These are phyloP conservation scores for Salvia rosmarinus DNA, from an alignment of 257 asterid species.

Conservation along the genomic window DNA sequence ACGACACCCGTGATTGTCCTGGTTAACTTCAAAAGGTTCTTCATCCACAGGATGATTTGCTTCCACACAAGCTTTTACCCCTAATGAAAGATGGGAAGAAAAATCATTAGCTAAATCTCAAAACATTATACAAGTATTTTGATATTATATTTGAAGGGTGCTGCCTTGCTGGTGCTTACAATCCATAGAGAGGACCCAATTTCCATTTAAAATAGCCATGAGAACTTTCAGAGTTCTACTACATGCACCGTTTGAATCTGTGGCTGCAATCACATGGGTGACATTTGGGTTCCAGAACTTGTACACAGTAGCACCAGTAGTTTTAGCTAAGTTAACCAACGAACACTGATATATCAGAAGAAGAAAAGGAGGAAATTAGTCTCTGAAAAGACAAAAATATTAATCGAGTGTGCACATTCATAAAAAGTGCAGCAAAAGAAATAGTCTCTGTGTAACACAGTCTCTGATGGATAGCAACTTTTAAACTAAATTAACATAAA, in stretches of 20 bases:
- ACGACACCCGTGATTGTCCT: conserved; percentile 77
- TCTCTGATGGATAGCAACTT: not conserved
- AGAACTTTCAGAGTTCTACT: conserved; percentile 84
- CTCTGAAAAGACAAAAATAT: not conserved
- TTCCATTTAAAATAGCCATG: conserved; percentile 86
- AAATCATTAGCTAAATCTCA: conserved; percentile 24
- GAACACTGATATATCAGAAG: conserved; percentile 48
- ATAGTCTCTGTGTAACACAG: not conserved
- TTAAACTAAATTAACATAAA: not conserved
- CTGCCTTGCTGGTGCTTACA: conserved; percentile 67
- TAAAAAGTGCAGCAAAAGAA: not conserved
- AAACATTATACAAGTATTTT: not conserved
- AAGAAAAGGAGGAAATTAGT: conserved; percentile 28
- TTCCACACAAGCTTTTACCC: conserved; percentile 77
- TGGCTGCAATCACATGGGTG: conserved; percentile 86
- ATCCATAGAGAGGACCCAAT: conserved; percentile 76
- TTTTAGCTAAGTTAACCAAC: conserved; percentile 57
- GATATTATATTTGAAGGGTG: not conserved
- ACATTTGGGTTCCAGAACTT: conserved; percentile 75
- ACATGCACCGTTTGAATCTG: conserved; percentile 79
- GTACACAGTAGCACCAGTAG: conserved; percentile 67
- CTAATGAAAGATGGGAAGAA: conserved; percentile 40
- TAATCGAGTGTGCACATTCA: conserved; percentile 11
- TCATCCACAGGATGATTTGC: conserved; percentile 59
- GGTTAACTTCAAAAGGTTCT: conserved; percentile 72